Evolutionary conservation across 2,329 filamentous ascomycete species (phyloP), one percentile per base, ranked within the genome.

Genomic region (Zymoseptoria passerinii): DNA sequence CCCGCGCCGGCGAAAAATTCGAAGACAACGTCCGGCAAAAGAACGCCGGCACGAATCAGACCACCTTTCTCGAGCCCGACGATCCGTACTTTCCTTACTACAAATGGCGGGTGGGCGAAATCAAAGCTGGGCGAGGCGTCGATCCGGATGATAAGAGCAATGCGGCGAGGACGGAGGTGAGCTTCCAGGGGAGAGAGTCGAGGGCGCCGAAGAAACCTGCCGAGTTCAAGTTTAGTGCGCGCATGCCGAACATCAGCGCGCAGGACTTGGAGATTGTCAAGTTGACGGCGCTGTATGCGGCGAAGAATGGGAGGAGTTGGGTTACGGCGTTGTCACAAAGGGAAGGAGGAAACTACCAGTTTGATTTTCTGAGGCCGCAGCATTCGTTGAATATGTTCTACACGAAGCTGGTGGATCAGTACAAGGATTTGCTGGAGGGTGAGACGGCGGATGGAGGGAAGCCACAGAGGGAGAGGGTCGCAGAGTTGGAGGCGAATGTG

Each of bases 351-450:
- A 97, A 96, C 74, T 91, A 86, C 65, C 92, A 99, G 72, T 99
- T 97, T 73, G 91, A 96, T 74, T 99, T 99, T 71, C 80, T 99
- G 55, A 86, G 92, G 56, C 90, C 92, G 16, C 95, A 96, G 69
- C 94, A 99, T 78, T 96, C 90, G 69, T 86, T 96, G 63, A 91
- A 97, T 77, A 92, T 92, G 72, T 97, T 94, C 77, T 97, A 96
- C 75, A 89, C 90, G 66, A 85, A 92, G 63, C 81, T 96, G 60
- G 86, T 96, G 60, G 92, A 97, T 66, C 94, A 99, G 72, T 97
- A 97, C 74, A 88, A 88, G n/a, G 81, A 87, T 54, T 77, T 96
- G 28, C 71, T 96, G 57, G 83, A 84, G 57, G 81, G 84, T 7
- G 81, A 85, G 57, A 87, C 85, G 0, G 80, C 86, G 7, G 83